Percentiles rank a stretch among this genome's conserved stretches.
Evolutionary conservation across 139 green algal species (phyloP).

Genomic region (Chlamydomonas urium): DNA sequence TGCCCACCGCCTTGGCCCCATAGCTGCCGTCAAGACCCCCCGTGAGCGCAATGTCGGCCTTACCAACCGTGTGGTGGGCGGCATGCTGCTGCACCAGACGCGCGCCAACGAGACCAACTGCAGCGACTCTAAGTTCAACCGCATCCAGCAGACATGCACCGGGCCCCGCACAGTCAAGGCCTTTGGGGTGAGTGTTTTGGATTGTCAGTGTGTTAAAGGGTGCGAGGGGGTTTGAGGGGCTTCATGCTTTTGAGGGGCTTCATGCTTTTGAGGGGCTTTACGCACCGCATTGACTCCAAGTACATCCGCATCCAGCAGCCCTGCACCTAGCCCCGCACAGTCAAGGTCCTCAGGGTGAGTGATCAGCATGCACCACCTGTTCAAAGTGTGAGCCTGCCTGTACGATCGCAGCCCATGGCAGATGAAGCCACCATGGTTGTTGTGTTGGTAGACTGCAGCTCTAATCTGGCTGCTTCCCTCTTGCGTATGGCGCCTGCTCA

Average conservation of each 20-base stretch:
- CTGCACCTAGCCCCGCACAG: constrained; percentile 39
- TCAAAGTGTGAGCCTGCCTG: too few species aligned
- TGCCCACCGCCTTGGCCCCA: too few species aligned
- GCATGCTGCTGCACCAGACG: constrained; percentile 65
- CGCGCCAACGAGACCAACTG: constrained; percentile 56
- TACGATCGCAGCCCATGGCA: too few species aligned
- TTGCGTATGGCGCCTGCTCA: too few species aligned
- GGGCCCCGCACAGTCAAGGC: constrained; percentile 23
- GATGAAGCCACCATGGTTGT: too few species aligned
- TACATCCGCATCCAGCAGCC: constrained; percentile 66
- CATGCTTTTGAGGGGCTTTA: too few species aligned
- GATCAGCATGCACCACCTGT: too few species aligned
- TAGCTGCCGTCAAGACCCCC: constrained; percentile 25
- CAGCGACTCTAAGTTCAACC: constrained; percentile 58
- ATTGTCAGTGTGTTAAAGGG: too few species aligned
- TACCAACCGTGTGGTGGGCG: constrained; percentile 50
- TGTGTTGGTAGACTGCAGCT: too few species aligned
- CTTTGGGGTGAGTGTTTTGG: constrained; percentile 8
- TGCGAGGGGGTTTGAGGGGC: too few species aligned
- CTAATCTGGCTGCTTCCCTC: too few species aligned
- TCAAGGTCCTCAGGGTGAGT: constrained; percentile 10
- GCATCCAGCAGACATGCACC: constrained; percentile 62
- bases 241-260: too few species aligned
- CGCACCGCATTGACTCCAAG: constrained; percentile 53
- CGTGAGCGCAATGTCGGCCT: constrained; percentile 52